Conservation (phyloP, 202 grass and related monocot genomes). For the Saccharum hybrid region DNA sequence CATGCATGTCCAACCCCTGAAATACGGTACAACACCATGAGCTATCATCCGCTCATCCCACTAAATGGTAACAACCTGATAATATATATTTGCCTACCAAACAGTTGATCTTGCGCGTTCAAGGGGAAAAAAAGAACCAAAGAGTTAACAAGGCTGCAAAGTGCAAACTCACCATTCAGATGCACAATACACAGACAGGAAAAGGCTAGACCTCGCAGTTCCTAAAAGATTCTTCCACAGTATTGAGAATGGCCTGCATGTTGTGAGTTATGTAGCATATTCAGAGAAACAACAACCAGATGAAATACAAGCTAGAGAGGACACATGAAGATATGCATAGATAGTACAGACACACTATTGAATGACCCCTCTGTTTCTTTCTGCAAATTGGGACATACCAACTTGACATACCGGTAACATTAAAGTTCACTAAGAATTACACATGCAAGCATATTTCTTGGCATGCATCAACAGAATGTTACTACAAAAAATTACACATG, state of each 20-base stretch:
- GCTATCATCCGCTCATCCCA: constrained; percentile 16
- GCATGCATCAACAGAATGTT: not conserved
- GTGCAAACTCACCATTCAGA: constrained; percentile 69
- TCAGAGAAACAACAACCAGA: constrained; percentile 35
- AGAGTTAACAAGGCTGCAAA: not conserved
- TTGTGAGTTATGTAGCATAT: constrained; percentile 20
- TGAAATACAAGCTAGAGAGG: constrained; percentile 5
- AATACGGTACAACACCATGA: constrained; percentile 41
- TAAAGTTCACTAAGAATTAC: constrained; percentile 4
- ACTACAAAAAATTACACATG: not conserved
- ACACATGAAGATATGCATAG: not conserved
- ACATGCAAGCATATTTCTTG: not conserved
- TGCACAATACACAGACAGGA: constrained; percentile 82
- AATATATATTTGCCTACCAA: not conserved
- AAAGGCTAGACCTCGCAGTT: constrained; percentile 79
- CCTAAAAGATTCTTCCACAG: constrained; percentile 82
- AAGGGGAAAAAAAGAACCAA: too few species aligned
- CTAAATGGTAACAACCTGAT: constrained; percentile 10
- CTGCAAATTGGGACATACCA: not conserved
- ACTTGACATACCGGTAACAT: not conserved
- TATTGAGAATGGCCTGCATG: constrained; percentile 72
- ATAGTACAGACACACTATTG: not conserved
- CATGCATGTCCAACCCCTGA: constrained; percentile 80
- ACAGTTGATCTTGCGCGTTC: not conserved
- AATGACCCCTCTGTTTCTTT: not conserved